phyloP scores from a whole-genome alignment of 2,329 filamentous ascomycete species.

The Aspergillus felis region DNA sequence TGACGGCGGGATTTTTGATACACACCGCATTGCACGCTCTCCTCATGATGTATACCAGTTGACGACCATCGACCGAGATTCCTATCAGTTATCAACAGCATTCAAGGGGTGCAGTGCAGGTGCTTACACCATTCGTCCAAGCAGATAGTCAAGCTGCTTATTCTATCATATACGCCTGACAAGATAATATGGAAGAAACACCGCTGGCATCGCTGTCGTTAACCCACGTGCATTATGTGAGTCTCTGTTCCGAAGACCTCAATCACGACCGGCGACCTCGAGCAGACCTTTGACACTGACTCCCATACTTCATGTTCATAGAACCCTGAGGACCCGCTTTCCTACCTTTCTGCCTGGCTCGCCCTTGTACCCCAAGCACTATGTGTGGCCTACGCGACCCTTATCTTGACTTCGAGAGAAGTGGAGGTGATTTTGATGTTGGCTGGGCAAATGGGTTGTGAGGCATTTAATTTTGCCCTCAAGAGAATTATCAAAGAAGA shows the following conservation, averaged over 20 bases:
- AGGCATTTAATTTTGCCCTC: conserved; percentile 81
- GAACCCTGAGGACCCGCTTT: conserved; percentile 82
- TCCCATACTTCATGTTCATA: conserved; percentile 35
- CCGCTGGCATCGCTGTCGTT: conserved; percentile 85
- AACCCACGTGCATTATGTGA: conserved; percentile 93
- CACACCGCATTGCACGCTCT: not conserved
- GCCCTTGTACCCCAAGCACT: conserved; percentile 90
- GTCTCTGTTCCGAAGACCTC: conserved; percentile 24
- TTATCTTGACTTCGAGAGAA: conserved; percentile 89
- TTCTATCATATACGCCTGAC: not conserved
- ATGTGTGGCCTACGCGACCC: conserved; percentile 81
- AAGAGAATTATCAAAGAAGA: conserved; percentile 93
- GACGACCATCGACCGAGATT: not conserved
- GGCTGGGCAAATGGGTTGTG: conserved; percentile 84
- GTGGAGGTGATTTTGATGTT: conserved; percentile 87
- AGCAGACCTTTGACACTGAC: not conserved
- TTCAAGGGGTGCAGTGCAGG: not conserved
- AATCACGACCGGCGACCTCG: not conserved
- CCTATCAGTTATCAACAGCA: not conserved
- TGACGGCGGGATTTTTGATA: not conserved
- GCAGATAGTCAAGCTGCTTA: not conserved
- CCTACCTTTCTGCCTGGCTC: conserved; percentile 86
- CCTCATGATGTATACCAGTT: not conserved
- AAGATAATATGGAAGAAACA: conserved; percentile 28
- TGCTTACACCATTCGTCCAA: not conserved